Base-by-base conservation (phyloP, 2,329 filamentous ascomycete genomes). In the Bertia moriformis region DNA sequence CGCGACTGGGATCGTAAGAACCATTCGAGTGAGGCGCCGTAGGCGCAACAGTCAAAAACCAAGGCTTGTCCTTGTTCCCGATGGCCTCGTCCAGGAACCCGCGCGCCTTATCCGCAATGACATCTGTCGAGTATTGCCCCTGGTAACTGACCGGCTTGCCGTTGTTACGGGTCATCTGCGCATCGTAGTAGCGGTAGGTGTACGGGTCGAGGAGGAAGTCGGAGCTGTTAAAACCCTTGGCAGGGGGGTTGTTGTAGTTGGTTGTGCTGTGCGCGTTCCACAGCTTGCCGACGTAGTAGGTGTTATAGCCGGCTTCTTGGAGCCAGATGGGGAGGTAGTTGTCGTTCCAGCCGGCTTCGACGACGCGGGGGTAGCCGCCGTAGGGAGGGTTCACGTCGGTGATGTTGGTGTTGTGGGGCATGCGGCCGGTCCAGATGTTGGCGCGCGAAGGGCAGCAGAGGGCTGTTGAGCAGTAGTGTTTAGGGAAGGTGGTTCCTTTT, bases 221-320 rank as follows among this genome's bases (percentile, higher is more conserved):
- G 0, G 56, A 59, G 4, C 52, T 54, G 10, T 44, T 61, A 40
- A 59, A 63, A 0, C 58, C 60, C 14, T 51, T 51, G 2, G 51
- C 49, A 37, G 52, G 48, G 0, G 59, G 60, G 2, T 45, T 44
- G 42, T 70, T 48, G 45, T 70, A 72, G 45, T 69, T 72, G 5
- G 55, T 48, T 0, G 63, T 46, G 0, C 60, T 65, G 48, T 71
- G 66, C 1, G 60, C 52, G 43, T 72, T 72, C 51, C 69, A 69
- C 29, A 72, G 58, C 46, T 71, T 73, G n/a, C 67, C 67, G 0
- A 64, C 67, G 47, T 71, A 71, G 44, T 66, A 70, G 0, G 67
- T 71, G 42, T 64, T 59, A 45, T 71, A 71, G 2, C 67, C 67
- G 1, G 62, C 60, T 3, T 60, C 45, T 39, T 71, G 67, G 2